Evolutionary conservation across 2,329 filamentous ascomycete species (phyloP).

Genomic region (Fusarium sp.): DNA sequence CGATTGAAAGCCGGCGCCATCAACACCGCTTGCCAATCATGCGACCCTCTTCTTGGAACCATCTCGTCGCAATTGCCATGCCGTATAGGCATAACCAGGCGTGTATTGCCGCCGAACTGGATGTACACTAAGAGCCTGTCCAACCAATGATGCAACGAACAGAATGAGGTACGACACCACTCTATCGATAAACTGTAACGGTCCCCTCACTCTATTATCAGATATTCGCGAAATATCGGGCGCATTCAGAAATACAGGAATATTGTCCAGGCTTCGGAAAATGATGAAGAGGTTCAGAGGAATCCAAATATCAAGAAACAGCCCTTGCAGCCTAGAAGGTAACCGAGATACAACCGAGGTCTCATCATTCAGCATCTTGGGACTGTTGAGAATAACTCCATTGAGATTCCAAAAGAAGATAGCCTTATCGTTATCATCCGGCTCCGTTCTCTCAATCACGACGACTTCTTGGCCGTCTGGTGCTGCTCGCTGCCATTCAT

Average conservation of each 20-base stretch:
- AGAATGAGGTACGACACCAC: constrained; percentile 3
- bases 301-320: constrained; percentile 46
- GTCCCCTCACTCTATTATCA: too few relatives aligned
- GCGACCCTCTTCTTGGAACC: accelerated
- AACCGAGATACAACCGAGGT: neutral
- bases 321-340: constrained; percentile 22
- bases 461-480: constrained; percentile 51
- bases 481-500: constrained; percentile 60
- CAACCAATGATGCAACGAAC: neutral
- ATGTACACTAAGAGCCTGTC: neutral
- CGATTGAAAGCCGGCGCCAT: too few relatives aligned
- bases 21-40: neutral
- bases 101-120: constrained; percentile 19
- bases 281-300: constrained; percentile 47
- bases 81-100: neutral
- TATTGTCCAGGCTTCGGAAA: constrained; percentile 47
- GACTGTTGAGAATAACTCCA: constrained; percentile 51
- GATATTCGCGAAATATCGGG: neutral
- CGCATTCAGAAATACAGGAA: constrained; percentile 45
- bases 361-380: constrained; percentile 1
- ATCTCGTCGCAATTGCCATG: neutral
- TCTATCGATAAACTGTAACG: neutral
- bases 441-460: constrained; percentile 61
- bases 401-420: constrained; percentile 65
- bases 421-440: constrained; percentile 57